Percentiles rank a stretch among this genome's conserved stretches.
These are phyloP conservation scores for Iberis pinnata DNA, from an alignment of 345 rosid species.

Conservation along the genomic window DNA sequence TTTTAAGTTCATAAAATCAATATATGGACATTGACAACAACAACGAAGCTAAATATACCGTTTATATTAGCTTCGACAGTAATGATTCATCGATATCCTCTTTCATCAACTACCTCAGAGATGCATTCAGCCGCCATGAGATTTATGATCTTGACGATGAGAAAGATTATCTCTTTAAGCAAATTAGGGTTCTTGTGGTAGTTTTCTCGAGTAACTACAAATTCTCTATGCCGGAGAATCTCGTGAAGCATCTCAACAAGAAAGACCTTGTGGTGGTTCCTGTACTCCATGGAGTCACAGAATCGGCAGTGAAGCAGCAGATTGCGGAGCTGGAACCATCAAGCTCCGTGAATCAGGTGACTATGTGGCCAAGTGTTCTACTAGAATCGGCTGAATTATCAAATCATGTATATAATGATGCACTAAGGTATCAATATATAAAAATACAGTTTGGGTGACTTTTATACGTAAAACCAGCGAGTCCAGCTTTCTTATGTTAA, in stretches of 20 bases:
- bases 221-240: neutral
- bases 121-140: constrained; percentile 5
- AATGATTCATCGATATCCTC: constrained; percentile 1
- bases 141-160: constrained; percentile 5
- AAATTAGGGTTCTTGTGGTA: neutral
- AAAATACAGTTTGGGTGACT: neutral
- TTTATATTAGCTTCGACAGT: constrained; percentile 1
- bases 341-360: neutral
- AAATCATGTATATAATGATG: neutral
- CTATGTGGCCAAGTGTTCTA: neutral
- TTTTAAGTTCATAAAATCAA: neutral
- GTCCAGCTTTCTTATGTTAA: neutral
- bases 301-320: neutral
- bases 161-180: neutral
- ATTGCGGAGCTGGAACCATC: neutral
- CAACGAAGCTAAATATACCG: neutral
- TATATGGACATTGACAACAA: constrained; percentile 5
- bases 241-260: neutral
- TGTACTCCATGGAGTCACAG: neutral
- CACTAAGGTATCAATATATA: neutral
- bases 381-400: neutral
- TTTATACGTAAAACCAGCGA: no score
- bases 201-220: constrained; percentile 7
- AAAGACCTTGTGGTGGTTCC: constrained; percentile 5
- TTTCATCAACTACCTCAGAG: constrained; percentile 10